A percentile compares a stretch with the other conserved stretches of the same genome.
phyloP scores from a whole-genome alignment of 768 basidiomycete species.

The Pisolithus albus region DNA sequence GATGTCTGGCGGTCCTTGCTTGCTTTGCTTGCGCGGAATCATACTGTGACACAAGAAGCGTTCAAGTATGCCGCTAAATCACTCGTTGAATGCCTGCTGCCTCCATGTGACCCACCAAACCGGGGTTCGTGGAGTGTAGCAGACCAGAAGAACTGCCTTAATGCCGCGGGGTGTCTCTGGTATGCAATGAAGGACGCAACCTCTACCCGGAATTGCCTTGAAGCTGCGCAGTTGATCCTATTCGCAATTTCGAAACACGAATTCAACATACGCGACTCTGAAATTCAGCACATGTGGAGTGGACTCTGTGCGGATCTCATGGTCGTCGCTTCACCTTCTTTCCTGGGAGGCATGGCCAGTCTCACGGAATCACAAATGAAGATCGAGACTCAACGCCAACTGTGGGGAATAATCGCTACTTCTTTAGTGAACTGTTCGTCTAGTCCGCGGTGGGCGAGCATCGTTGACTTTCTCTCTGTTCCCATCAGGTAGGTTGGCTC shows the following conservation, averaged over 20 bases:
- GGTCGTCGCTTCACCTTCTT: conserved; percentile 32
- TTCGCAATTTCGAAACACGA: conserved; percentile 36
- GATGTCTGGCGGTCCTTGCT: conserved; percentile 52
- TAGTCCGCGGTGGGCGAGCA: conserved; percentile 32
- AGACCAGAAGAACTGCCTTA: conserved; percentile 34
- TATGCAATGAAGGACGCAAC: conserved; percentile 44
- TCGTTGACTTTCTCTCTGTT: conserved; percentile 39
- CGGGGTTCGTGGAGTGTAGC: conserved; percentile 17
- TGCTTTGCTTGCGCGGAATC: conserved; percentile 32
- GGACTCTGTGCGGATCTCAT: conserved; percentile 44
- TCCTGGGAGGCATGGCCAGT: conserved; percentile 31
- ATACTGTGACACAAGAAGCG: conserved; percentile 29
- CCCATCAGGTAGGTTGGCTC: conserved; percentile 38
- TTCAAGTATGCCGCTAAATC: conserved; percentile 29
- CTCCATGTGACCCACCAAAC: background rate
- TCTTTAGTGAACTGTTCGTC: conserved; percentile 22
- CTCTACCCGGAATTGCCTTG: conserved; percentile 31
- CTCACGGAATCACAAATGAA: conserved; percentile 19
- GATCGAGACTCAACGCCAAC: conserved; percentile 25
- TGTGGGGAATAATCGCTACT: conserved; percentile 44
- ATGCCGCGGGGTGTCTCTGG: conserved; percentile 44
- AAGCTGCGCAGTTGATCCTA: conserved; percentile 42
- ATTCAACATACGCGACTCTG: conserved; percentile 35
- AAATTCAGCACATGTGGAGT: conserved; percentile 40
- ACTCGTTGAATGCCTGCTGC: conserved; percentile 32